These are phyloP conservation scores for Priceomyces haplophilus DNA, from an alignment of 805 yeast species.

Conservation along the genomic window DNA sequence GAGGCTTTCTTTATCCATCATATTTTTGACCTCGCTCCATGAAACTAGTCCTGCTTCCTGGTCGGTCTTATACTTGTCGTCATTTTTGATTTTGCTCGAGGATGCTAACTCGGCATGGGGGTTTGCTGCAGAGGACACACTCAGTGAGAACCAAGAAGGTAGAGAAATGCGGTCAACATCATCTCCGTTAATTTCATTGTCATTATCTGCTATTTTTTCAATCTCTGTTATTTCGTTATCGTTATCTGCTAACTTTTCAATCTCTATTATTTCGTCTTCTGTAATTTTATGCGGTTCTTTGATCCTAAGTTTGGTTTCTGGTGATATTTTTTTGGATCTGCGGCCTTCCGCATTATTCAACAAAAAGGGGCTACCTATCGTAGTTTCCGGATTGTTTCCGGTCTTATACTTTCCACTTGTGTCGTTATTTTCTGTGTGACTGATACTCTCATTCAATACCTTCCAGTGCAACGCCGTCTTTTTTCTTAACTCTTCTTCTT, in stretches of 20 bases:
- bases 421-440: background rate
- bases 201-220: conserved; percentile 7
- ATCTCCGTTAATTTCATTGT: conserved; percentile 6
- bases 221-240: conserved; percentile 8
- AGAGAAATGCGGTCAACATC: conserved; percentile 13
- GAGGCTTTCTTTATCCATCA: conserved; percentile 14
- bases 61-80: conserved; percentile 27
- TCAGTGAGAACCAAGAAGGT: conserved; percentile 32
- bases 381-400: background rate
- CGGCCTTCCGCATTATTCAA: conserved; percentile 7
- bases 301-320: too few relatives aligned
- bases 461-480: conserved; percentile 4
- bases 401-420: too few relatives aligned
- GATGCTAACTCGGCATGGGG: conserved; percentile 3
- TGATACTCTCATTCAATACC: too few relatives aligned
- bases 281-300: too few relatives aligned
- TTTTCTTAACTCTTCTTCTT: conserved; percentile 18
- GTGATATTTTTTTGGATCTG: too few relatives aligned
- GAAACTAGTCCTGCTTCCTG: conserved; percentile 50
- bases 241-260: conserved; percentile 3
- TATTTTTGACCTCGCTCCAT: conserved; percentile 46
- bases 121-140: conserved; percentile 2
- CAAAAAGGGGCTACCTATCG: conserved; percentile 9
- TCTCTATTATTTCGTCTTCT: conserved; percentile 9
- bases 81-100: background rate